Base-by-base conservation (phyloP, 805 yeast species). In the Metschnikowia rubicola region DNA sequence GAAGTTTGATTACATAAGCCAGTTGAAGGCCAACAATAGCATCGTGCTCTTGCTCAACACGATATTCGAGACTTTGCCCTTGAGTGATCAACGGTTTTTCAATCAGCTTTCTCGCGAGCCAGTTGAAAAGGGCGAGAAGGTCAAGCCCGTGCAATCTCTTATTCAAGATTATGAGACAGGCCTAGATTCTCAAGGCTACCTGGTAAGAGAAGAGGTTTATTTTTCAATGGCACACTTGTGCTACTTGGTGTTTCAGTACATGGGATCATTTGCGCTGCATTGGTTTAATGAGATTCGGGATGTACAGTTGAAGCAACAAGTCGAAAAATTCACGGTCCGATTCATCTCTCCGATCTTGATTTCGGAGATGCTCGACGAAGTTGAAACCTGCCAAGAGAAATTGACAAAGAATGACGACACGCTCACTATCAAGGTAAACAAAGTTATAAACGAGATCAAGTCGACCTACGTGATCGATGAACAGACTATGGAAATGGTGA, bases 391-490 rank as follows among this genome's bases (percentile, higher is more conserved):
- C 13, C 69, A 77, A 53, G 59, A 63, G 28, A 59, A 58, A 42
- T 53, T 68, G 21, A 59, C 59, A 30, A 54, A 49, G 15, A 58
- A 46, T 19, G 80, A 74, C 45, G 75, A 72, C 12, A 75, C 74
- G 30, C 72, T 80, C 64, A 74, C 77, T 1, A 77, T 89, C 41
- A 84, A 80, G 61, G 73, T 88, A 30, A 84, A 83, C 59, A 73
- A 70, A 44, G 70, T 74, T 4, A 70, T 80, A 2, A 79, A 80
- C 53, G 96, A 89, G 61, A 80, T 91, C 49, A 83, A 77, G 52
- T 84, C 89, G 1, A 69, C 76, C 1, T 90, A 87, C 62, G 71
- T 81, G 39, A 87, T 91, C 47, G 98, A 91, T 64, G 97, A 91
- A 46, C 96, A 90, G 59, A 80, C 79, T 26, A 75, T 91, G 77